Conservation (phyloP, 1,284 basidiomycete species). For the Meira miltonrushii region DNA sequence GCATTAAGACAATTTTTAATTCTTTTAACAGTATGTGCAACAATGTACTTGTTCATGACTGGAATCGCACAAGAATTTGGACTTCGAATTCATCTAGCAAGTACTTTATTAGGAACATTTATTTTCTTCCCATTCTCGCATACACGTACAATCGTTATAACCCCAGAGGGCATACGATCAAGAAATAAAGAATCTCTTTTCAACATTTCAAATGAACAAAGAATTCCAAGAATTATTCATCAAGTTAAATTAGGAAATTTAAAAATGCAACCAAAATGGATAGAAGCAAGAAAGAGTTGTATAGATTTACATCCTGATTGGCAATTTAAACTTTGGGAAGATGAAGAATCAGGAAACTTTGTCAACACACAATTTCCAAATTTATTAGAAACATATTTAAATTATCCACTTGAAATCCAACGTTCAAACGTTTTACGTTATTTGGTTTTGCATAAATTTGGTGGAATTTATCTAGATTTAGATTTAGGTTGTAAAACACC, state of each 20-base stretch:
- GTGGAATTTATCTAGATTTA: constrained; percentile 6
- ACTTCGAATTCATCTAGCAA: too few relatives aligned
- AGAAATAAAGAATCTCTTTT: too few relatives aligned
- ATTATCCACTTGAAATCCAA: constrained; percentile 7
- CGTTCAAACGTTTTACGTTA: constrained; percentile 8
- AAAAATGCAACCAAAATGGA: constrained; percentile 6
- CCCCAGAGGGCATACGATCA: too few relatives aligned
- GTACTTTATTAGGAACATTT: too few relatives aligned
- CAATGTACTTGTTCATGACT: too few relatives aligned
- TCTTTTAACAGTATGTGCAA: too few relatives aligned
- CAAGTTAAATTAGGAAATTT: constrained; percentile 5
- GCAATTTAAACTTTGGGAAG: constrained; percentile 6
- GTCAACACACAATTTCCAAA: constrained; percentile 1
- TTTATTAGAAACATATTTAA: not conserved
- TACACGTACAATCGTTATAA: too few relatives aligned
- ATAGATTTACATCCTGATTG: not conserved
- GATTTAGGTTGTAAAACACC: not conserved
- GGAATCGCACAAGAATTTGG: too few relatives aligned
- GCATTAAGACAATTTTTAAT: too few relatives aligned
- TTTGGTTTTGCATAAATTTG: not conserved
- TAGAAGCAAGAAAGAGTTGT: constrained; percentile 5
- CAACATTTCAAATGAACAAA: too few relatives aligned
- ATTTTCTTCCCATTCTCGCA: too few relatives aligned
- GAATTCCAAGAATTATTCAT: constrained; percentile 3
- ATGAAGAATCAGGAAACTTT: constrained; percentile 1